Evolutionary conservation across 2,329 filamentous ascomycete species (phyloP), one percentile per base, ranked within the genome.

Genomic region (Achaetomium macrosporum): DNA sequence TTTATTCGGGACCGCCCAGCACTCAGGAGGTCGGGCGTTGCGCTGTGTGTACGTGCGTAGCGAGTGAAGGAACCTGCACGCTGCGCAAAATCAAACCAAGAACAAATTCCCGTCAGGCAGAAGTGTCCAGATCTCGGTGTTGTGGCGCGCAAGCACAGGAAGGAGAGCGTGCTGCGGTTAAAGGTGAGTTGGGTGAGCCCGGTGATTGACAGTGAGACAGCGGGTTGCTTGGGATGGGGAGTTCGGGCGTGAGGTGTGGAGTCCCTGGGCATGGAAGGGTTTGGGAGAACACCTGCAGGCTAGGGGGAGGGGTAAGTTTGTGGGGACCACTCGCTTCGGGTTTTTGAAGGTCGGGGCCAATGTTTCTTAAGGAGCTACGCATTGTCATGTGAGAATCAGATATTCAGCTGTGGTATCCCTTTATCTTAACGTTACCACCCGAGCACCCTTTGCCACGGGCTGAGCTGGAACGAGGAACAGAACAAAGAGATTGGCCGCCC

Each of bases 251-350:
- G 2, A 3, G 15, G 7, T 8, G 35, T n/a, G 35, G 11, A n/a
- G 35, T 37, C 13, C 13, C 13, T 37, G 35, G 15, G 35, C 3
- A 5, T 37, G 35, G 31, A 48, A 54, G 46, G 36, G 53, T 49
- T 30, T 48, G 40, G 53, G 53, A 41, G 36, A 40, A 47, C 42
- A 46, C 19, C 42, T 16, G 48, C 43, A 43, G 35, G 35, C 42
- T 11, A 16, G 35, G 46, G 46, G 51, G 55, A 56, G 54, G 57
- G 59, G 57, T 54, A 57, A 53, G 50, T 47, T 42, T 31, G 50
- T 47, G 17, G 36, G 46, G 37, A 33, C 47, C 51, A 39, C 51
- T 50, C 39, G n/a, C 29, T 36, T 16, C 25, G 33, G 25, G 16
- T 40, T 11, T 39, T 40, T 25, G 35, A 30, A 19, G 29, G 15